Percentiles rank a stretch among this genome's conserved stretches.
Evolutionary conservation across 2,329 filamentous ascomycete species (phyloP).

Genomic region (Phaeosphaeria sp.): DNA sequence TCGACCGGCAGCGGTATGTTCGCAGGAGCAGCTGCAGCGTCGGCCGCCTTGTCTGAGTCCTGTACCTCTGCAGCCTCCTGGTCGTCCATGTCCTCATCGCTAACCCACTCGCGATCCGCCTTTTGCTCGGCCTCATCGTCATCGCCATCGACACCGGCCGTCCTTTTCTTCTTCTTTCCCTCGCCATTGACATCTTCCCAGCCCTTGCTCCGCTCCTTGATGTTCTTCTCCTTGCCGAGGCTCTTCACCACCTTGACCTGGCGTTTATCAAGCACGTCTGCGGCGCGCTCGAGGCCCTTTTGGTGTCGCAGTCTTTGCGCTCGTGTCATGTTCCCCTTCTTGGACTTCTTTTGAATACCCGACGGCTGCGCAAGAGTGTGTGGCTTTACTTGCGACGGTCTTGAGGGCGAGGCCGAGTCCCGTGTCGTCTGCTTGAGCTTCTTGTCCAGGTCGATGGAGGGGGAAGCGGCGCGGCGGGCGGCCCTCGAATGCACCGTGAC

Average conservation of each 20-base stretch:
- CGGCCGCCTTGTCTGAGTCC: slow-evolving; percentile 22
- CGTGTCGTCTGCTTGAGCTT: slow-evolving; percentile 64
- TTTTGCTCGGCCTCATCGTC: slow-evolving; percentile 20
- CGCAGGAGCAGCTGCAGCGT: slow-evolving; percentile 12
- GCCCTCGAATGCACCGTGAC: slow-evolving; percentile 75
- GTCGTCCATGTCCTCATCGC: slow-evolving; percentile 41
- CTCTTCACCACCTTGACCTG: slow-evolving; percentile 65
- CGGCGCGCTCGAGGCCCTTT: slow-evolving; percentile 60
- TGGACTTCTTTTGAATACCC: slow-evolving; percentile 75
- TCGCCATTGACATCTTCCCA: slow-evolving; percentile 49
- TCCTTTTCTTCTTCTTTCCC: slow-evolving; percentile 22
- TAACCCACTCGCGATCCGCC: slow-evolving; percentile 32
- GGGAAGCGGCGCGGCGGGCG: slow-evolving; percentile 74
- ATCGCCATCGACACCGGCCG: slow-evolving; percentile 22
- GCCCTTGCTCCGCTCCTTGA: slow-evolving; percentile 56
- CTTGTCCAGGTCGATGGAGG: slow-evolving; percentile 74
- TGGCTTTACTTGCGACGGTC: slow-evolving; percentile 37
- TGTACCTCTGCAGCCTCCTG: slow-evolving; percentile 14
- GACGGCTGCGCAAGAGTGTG: slow-evolving; percentile 73
- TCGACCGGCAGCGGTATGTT: background rate
- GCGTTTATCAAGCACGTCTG: slow-evolving; percentile 60
- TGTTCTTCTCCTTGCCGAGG: slow-evolving; percentile 54
- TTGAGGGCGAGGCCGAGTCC: slow-evolving; percentile 33
- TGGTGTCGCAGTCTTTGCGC: slow-evolving; percentile 59
- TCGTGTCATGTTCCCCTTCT: slow-evolving; percentile 54